These are phyloP conservation scores for Spirogloea muscicola DNA, from an alignment of 139 green algal species.

Conservation along the genomic window DNA sequence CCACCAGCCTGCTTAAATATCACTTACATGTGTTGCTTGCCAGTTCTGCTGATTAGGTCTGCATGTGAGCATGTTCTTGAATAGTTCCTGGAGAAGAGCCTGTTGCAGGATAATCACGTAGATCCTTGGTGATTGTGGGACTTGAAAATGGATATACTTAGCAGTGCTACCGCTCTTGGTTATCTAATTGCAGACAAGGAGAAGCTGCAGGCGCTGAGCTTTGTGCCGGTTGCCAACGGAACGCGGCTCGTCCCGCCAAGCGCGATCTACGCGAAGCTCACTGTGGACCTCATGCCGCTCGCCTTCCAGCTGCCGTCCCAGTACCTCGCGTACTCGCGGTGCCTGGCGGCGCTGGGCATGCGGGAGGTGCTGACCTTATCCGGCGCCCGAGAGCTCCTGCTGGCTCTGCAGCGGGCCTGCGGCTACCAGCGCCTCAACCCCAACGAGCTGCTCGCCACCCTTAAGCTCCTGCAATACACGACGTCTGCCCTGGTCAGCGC, in stretches of 20 bases:
- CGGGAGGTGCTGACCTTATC: slow-evolving; percentile 42
- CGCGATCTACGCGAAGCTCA: slow-evolving; percentile 53
- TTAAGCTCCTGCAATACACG: slow-evolving; percentile 53
- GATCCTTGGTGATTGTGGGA: neutral
- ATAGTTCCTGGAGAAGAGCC: neutral
- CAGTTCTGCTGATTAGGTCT: neutral
- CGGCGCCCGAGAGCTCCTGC: slow-evolving; percentile 31
- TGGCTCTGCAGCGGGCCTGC: slow-evolving; percentile 7
- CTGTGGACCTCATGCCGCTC: slow-evolving; percentile 60
- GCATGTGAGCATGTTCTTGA: neutral
- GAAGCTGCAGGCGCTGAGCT: slow-evolving; percentile 33
- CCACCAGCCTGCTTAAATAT: too few relatives aligned
- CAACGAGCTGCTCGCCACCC: slow-evolving; percentile 55
- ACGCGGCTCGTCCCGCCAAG: slow-evolving; percentile 54
- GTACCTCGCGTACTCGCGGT: slow-evolving; percentile 39
- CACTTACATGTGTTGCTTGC: neutral
- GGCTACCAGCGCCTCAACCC: slow-evolving; percentile 47
- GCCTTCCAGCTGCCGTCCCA: slow-evolving; percentile 59
- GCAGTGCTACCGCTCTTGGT: neutral
- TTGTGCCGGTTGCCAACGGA: slow-evolving; percentile 64
- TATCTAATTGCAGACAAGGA: slow-evolving; percentile 28
- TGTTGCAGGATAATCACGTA: neutral
- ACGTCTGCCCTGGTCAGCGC: slow-evolving; percentile 34
- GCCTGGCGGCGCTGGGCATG: slow-evolving; percentile 58
- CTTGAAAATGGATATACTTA: neutral